Base-by-base conservation (phyloP, 2,329 filamentous ascomycete genomes). In the Paraconiothyrium brasiliense region DNA sequence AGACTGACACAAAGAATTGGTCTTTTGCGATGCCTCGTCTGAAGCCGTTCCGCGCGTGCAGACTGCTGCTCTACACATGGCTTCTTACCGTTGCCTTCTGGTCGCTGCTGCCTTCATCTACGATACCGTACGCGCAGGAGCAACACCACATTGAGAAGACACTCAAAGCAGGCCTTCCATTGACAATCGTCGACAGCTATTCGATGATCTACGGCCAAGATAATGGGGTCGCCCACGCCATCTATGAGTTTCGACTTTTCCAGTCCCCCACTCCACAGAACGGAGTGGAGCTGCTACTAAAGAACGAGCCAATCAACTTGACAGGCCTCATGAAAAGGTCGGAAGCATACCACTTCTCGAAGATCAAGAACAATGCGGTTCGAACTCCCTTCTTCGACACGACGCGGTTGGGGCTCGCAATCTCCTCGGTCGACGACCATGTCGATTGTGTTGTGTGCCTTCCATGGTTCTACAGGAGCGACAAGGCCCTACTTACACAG, bases 401-500 rank as follows among this genome's bases (percentile, higher is more conserved):
- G 3, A 35, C 56, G 14, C 16, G 43, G 7, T 20, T 54, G 1
- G 30, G 24, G 6, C 20, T 44, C 9, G 32, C 48, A 47, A 49
- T 37, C 5, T 16, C 50, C 30, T 48, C 32, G 20, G 13, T 51
- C 14, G 35, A 24, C 3, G 41, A 54, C 9, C 41, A 54, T 27
- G 49, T 48, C 6, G 48, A 30, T 3, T 54, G 39, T 16, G 57
- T 58, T 22, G 46, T 64, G n/a, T 59, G 50, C 34, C 47, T 64
- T 43, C 57, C 59, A 13, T 64, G 62, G 62, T 64, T 64, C 35
- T 32, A 57, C n/a, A 14, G n/a, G 16, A 55, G 47, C 35, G 62
- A 64, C 30, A 56, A 62, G 39, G 37, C 46, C 13, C 41, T 61
- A 2, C 43, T 64, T 22, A 58, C 60, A 64, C 49, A 47, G 59